Evolutionary conservation across 208 protist species (phyloP).

Genomic region (Trypanosoma rangeli): DNA sequence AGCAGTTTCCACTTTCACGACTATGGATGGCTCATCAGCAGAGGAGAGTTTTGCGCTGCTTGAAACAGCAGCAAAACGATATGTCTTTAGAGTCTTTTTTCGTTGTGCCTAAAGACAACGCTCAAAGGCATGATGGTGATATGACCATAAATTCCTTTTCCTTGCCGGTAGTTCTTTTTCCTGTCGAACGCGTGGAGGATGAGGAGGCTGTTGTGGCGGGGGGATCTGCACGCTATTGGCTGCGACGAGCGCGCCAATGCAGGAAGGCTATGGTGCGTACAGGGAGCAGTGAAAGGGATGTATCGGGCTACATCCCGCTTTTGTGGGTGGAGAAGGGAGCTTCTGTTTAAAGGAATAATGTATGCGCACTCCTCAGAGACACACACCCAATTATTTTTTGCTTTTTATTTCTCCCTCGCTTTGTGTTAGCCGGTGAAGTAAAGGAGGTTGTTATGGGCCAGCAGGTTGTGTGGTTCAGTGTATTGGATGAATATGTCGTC

Average conservation of each 20-base stretch:
- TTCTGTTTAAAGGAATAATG: neutral
- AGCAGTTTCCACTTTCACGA: conserved; percentile 49
- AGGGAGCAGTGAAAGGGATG: neutral
- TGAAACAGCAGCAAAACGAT: neutral
- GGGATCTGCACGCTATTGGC: conserved; percentile 28
- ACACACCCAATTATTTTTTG: neutral
- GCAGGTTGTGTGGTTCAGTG: neutral
- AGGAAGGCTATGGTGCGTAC: neutral
- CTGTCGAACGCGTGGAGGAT: neutral
- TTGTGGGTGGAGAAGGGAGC: conserved; percentile 28
- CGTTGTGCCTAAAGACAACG: neutral
- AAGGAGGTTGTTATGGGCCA: neutral
- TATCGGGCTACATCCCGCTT: conserved; percentile 4
- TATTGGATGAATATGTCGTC: neutral
- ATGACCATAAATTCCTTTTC: neutral
- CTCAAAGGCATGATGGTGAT: neutral
- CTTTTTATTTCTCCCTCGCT: neutral
- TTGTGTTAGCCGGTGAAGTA: neutral
- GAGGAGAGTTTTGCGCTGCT: neutral
- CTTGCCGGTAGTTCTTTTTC: conserved; percentile 12
- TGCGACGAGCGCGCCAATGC: conserved; percentile 4
- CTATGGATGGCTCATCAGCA: conserved; percentile 52
- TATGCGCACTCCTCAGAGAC: no score
- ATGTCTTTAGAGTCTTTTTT: neutral
- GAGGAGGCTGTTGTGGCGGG: conserved; percentile 8